Conservation (phyloP, 1,284 basidiomycete genomes). For the Rhodotorula mucilaginosa region DNA sequence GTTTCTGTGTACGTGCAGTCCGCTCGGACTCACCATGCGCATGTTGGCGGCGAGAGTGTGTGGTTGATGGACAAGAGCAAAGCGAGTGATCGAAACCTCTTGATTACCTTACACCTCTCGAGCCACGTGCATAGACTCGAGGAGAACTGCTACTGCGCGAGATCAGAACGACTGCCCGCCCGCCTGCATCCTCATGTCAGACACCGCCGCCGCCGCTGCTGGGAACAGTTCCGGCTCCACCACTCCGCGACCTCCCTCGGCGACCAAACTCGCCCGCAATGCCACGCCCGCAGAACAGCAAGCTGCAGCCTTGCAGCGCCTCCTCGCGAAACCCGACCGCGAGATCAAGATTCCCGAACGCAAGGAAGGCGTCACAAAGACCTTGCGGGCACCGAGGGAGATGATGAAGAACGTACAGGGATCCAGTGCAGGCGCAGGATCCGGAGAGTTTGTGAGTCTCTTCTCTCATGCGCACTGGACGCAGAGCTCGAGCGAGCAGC, state of each 20-base stretch:
- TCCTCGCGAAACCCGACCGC: slow-evolving; percentile 82
- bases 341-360: slow-evolving; percentile 70
- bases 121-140: not conserved
- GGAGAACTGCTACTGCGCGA: too few relatives aligned
- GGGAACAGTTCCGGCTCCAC: not conserved
- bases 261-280: slow-evolving; percentile 8
- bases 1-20: not conserved
- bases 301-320: slow-evolving; percentile 61
- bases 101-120: not conserved
- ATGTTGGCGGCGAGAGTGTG: not conserved
- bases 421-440: slow-evolving; percentile 83
- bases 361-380: slow-evolving; percentile 54
- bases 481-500: too few relatives aligned
- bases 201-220: not conserved
- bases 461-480: too few relatives aligned
- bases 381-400: slow-evolving; percentile 71
- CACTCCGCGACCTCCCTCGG: not conserved
- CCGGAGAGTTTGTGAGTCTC: slow-evolving; percentile 68
- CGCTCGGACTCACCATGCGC: slow-evolving; percentile 13
- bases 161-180: too few relatives aligned
- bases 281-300: slow-evolving; percentile 36
- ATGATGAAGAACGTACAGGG: slow-evolving; percentile 99
- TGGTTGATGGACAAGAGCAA: not conserved
- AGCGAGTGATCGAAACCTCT: not conserved
- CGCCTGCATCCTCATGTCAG: not conserved